Evolutionary conservation across 2,329 filamentous ascomycete genomes (phyloP).

Genomic region (Septoria petroselini): DNA sequence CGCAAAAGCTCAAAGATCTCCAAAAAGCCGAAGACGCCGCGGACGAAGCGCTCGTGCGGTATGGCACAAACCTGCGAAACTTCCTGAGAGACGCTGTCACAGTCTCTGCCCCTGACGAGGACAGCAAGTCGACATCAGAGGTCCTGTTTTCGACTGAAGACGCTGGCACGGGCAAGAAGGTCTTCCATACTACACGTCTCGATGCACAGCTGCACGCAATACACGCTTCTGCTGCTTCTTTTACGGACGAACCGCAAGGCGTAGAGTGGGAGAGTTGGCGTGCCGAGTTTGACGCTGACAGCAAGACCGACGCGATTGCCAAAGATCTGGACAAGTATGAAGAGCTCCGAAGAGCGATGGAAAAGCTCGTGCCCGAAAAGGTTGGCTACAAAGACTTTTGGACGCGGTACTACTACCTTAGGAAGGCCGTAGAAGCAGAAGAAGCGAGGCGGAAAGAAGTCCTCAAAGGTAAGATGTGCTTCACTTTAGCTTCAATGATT

Average conservation of each 20-base stretch:
- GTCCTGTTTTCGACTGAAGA: slow-evolving; percentile 94
- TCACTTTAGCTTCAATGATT: neutral
- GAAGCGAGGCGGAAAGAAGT: slow-evolving; percentile 85
- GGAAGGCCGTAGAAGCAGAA: slow-evolving; percentile 88
- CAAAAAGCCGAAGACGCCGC: slow-evolving; percentile 92
- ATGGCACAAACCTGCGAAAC: slow-evolving; percentile 83
- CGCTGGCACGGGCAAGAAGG: slow-evolving; percentile 75
- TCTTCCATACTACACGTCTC: slow-evolving; percentile 90
- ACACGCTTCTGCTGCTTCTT: slow-evolving; percentile 78
- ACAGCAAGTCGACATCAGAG: slow-evolving; percentile 47
- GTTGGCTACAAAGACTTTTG: slow-evolving; percentile 91
- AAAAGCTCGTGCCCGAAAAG: slow-evolving; percentile 87
- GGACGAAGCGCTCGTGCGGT: slow-evolving; percentile 88
- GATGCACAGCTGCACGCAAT: slow-evolving; percentile 96
- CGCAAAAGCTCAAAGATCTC: slow-evolving; percentile 71
- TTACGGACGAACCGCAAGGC: slow-evolving; percentile 70
- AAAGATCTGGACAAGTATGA: slow-evolving; percentile 79
- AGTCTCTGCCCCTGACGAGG: slow-evolving; percentile 67
- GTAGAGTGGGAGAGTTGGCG: slow-evolving; percentile 73
- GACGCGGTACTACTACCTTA: slow-evolving; percentile 91
- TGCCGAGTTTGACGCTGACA: slow-evolving; percentile 71
- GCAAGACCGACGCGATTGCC: slow-evolving; percentile 79
- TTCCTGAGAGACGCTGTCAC: slow-evolving; percentile 88
- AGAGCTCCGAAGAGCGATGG: slow-evolving; percentile 85
- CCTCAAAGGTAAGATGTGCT: slow-evolving; percentile 67